A percentile compares a stretch with the other conserved stretches of the same genome.
Conservation (phyloP, 169 alveolate species). For the Plasmodium inui region DNA sequence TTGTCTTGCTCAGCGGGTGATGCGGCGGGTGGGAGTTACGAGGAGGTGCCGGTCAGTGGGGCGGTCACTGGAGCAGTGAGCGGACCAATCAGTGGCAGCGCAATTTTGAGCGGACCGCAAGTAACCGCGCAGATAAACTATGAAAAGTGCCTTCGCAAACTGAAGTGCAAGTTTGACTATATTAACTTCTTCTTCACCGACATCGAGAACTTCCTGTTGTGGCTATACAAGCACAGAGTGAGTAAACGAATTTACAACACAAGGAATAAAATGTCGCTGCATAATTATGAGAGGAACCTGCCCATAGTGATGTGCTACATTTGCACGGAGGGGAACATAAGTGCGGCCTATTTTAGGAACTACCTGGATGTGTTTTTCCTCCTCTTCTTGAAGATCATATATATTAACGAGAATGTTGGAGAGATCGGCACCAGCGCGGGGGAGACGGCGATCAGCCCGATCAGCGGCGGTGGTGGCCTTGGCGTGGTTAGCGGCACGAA, state of each 20-base stretch:
- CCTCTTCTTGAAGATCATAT: conserved; percentile 32
- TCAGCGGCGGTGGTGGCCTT: not conserved
- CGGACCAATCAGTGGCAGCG: not conserved
- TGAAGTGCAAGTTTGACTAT: conserved; percentile 55
- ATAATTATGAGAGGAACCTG: conserved; percentile 50
- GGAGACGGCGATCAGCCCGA: not conserved
- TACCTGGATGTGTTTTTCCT: conserved; percentile 62
- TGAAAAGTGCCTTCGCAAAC: not conserved
- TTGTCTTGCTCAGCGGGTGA: not conserved
- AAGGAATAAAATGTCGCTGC: conserved; percentile 12
- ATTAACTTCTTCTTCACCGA: conserved; percentile 20
- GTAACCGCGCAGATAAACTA: not conserved
- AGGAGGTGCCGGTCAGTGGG: not conserved
- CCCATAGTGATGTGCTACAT: conserved; percentile 51
- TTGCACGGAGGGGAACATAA: conserved; percentile 70
- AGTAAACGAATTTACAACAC: conserved; percentile 33
- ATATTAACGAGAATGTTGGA: conserved; percentile 30
- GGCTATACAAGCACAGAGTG: conserved; percentile 55
- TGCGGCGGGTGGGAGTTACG: not conserved
- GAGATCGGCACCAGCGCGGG: conserved; percentile 1
- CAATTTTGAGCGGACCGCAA: not conserved
- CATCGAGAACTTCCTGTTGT: conserved; percentile 46
- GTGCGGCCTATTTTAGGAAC: conserved; percentile 40
- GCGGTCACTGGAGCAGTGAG: not conserved
- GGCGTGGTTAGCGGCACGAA: not conserved